Conservation (phyloP, 148 eudicot genomes). For the Dianthus caryophyllus region DNA sequence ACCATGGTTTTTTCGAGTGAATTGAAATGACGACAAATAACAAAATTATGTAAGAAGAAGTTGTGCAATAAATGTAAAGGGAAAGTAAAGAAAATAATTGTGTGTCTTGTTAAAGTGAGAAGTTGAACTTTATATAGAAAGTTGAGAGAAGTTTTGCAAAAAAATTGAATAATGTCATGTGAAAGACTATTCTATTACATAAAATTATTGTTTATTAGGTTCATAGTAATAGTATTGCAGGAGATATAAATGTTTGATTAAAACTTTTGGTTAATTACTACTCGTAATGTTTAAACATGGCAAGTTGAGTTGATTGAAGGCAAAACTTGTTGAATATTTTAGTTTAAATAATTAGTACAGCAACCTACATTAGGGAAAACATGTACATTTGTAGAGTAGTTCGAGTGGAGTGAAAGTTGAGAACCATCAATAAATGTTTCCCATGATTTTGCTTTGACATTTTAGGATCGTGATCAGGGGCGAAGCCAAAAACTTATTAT, state of each 20-base stretch:
- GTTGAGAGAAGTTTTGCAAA: background rate
- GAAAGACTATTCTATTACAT: no score
- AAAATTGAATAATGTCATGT: background rate
- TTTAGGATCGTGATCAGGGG: no score
- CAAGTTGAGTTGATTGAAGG: background rate
- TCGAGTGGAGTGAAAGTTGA: background rate
- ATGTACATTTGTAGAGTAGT: background rate
- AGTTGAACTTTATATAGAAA: constrained; percentile 8
- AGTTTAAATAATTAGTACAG: background rate
- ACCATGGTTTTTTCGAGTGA: background rate
- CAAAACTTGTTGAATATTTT: background rate
- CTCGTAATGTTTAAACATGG: background rate
- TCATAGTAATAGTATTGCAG: no score
- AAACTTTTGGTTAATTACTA: background rate
- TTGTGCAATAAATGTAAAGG: background rate
- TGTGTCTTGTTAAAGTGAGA: background rate
- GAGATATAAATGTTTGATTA: background rate
- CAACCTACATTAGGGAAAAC: background rate
- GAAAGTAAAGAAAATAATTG: background rate
- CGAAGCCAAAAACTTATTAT: no score
- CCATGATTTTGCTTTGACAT: no score
- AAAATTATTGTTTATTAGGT: background rate
- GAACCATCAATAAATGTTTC: background rate
- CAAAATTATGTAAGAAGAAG: no score
- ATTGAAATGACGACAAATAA: background rate